phyloP scores from a whole-genome alignment of 108 stramenopile genomes.

The Nitzschia putrida region DNA sequence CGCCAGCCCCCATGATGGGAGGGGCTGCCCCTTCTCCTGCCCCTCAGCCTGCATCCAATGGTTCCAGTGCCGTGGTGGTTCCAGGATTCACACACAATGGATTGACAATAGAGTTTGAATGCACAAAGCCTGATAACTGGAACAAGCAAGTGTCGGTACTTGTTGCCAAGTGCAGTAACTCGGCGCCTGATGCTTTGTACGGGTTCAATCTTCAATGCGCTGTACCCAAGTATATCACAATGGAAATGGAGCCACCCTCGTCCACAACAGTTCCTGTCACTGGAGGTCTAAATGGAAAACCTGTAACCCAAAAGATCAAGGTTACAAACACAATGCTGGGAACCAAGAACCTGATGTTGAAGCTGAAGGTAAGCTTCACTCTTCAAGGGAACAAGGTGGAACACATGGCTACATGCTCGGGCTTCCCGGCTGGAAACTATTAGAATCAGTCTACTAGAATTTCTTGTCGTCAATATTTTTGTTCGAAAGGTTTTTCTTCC shows the following conservation, averaged over 20 bases:
- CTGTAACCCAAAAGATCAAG: slow-evolving; percentile 90
- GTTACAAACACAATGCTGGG: slow-evolving; percentile 90
- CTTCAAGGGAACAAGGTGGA: slow-evolving; percentile 80
- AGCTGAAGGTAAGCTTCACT: slow-evolving; percentile 94
- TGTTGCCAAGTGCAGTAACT: slow-evolving; percentile 85
- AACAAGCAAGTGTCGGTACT: slow-evolving; percentile 77
- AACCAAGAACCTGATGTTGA: slow-evolving; percentile 94
- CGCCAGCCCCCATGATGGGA: slow-evolving; percentile 20
- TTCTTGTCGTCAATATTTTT: too few species aligned
- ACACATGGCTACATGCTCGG: slow-evolving; percentile 85
- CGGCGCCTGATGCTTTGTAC: slow-evolving; percentile 70
- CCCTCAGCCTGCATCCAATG: slow-evolving; percentile 15
- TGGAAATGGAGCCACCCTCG: slow-evolving; percentile 94
- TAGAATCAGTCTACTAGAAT: slow-evolving; percentile 19
- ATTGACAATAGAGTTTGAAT: slow-evolving; percentile 84
- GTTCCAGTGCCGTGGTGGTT: slow-evolving; percentile 53
- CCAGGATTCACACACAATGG: slow-evolving; percentile 73
- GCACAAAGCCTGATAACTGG: slow-evolving; percentile 79
- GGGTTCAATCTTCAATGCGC: slow-evolving; percentile 91
- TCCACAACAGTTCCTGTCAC: slow-evolving; percentile 83
- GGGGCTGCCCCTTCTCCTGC: slow-evolving; percentile 1
- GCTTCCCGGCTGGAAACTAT: slow-evolving; percentile 80
- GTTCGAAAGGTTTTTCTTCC: too few species aligned
- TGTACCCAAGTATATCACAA: slow-evolving; percentile 95
- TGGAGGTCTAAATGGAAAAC: slow-evolving; percentile 56